Conservation (phyloP, 495 filamentous ascomycete species). For the Clohesyomyces aquaticus region DNA sequence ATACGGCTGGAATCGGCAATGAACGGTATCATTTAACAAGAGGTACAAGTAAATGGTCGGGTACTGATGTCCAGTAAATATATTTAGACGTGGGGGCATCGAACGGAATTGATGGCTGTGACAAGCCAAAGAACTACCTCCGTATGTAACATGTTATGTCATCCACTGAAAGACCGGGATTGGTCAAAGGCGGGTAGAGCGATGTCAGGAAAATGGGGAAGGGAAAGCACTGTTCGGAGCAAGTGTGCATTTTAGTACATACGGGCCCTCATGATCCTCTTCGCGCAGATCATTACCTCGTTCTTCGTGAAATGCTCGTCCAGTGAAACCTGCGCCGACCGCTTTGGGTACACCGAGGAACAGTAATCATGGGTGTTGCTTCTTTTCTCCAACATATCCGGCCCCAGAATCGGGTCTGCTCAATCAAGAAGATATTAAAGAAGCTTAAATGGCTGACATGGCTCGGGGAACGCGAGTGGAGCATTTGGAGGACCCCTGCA, state of each 20-base stretch:
- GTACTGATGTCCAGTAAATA: conserved; percentile 26
- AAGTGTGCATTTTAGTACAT: no score
- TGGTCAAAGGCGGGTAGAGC: neutral
- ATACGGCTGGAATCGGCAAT: conserved; percentile 17
- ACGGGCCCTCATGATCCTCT: neutral
- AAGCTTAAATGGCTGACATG: conserved; percentile 15
- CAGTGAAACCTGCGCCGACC: neutral
- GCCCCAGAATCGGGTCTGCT: conserved; percentile 13
- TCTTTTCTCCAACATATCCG: neutral
- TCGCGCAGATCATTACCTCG: neutral
- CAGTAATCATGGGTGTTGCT: neutral
- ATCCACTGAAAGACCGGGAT: no score
- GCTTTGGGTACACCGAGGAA: neutral
- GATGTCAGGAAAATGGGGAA: neutral
- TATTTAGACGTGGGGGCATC: neutral
- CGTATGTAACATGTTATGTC: no score
- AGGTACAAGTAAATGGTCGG: conserved; percentile 8
- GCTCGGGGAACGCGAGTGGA: conserved; percentile 4
- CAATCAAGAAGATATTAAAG: conserved; percentile 30
- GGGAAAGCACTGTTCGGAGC: neutral
- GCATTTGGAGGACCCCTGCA: neutral
- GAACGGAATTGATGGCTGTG: neutral
- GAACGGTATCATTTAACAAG: conserved; percentile 13
- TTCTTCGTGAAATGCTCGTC: neutral
- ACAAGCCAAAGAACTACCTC: no score